Percentiles rank a stretch among this genome's conserved stretches.
Conservation (phyloP, 1,284 basidiomycete genomes). For the Exsudoporus floridanus region DNA sequence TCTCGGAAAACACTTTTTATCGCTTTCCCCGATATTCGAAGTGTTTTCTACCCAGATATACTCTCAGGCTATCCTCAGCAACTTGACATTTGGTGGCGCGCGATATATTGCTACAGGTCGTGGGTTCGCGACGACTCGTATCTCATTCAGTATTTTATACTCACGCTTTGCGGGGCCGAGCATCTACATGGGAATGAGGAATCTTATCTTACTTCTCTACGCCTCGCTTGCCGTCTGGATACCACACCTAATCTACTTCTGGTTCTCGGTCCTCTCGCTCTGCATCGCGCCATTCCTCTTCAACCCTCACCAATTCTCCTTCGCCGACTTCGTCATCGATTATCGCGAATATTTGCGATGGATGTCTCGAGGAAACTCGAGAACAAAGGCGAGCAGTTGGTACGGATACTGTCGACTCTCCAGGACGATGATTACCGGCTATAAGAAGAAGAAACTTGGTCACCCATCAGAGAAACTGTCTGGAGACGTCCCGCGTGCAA, state of each 20-base stretch:
- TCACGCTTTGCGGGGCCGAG: slow-evolving; percentile 97
- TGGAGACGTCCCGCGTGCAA: slow-evolving; percentile 86
- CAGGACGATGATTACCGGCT: slow-evolving; percentile 93
- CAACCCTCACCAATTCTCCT: slow-evolving; percentile 98
- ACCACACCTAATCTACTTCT: slow-evolving; percentile 95
- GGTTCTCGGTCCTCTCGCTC: slow-evolving; percentile 88
- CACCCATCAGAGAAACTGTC: slow-evolving; percentile 95
- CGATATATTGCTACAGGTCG: slow-evolving; percentile 97
- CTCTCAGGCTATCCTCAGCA: slow-evolving; percentile 91
- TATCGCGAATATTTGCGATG: slow-evolving; percentile 96
- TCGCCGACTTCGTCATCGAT: slow-evolving; percentile 94
- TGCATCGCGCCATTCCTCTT: slow-evolving; percentile 95
- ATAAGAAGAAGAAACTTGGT: slow-evolving; percentile 97
- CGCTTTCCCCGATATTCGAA: slow-evolving; percentile 92
- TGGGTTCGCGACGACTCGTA: slow-evolving; percentile 93
- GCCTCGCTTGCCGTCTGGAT: slow-evolving; percentile 90
- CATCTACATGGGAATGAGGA: slow-evolving; percentile 96
- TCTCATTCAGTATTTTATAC: slow-evolving; percentile 93
- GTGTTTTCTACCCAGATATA: slow-evolving; percentile 98
- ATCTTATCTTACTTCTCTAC: slow-evolving; percentile 85
- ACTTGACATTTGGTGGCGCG: slow-evolving; percentile 93
- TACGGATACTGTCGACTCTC: slow-evolving; percentile 97
- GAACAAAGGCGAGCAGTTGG: slow-evolving; percentile 95
- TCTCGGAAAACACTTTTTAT: slow-evolving; percentile 92
- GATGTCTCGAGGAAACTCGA: slow-evolving; percentile 97